Evolutionary conservation across 805 yeast species (phyloP).

Genomic region (Wickerhamomyces xylosicus): DNA sequence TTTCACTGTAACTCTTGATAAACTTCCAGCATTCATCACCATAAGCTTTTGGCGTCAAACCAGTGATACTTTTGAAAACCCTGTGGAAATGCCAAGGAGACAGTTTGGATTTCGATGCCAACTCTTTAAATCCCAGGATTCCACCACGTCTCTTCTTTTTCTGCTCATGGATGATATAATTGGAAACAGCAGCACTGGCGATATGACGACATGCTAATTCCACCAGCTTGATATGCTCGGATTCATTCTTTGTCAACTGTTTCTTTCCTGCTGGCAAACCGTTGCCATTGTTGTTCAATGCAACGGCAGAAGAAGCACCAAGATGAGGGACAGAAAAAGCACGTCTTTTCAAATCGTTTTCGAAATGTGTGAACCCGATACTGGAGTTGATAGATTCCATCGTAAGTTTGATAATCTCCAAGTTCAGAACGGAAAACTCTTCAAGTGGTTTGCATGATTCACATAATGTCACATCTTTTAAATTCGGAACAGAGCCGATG

Average conservation of each 20-base stretch:
- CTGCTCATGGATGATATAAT: conserved; percentile 19
- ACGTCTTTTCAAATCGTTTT: conserved; percentile 16
- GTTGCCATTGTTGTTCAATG: conserved; percentile 1
- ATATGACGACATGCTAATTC: conserved; percentile 78
- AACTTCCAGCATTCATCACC: conserved; percentile 75
- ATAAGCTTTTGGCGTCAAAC: conserved; percentile 79
- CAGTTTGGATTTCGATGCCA: conserved; percentile 74
- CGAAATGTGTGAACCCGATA: conserved; percentile 37
- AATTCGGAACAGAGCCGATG: conserved; percentile 30
- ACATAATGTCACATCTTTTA: conserved; percentile 35
- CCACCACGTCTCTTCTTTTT: conserved; percentile 64
- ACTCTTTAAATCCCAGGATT: conserved; percentile 73
- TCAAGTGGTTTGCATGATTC: conserved; percentile 42
- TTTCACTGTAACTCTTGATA: conserved; percentile 25
- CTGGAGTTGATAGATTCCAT: conserved; percentile 43
- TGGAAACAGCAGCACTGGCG: conserved; percentile 64
- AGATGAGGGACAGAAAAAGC: conserved; percentile 16
- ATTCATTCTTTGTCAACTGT: conserved; percentile 43
- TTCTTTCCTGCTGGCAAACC: conserved; percentile 3
- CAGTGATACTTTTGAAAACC: conserved; percentile 78
- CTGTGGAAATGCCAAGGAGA: conserved; percentile 93
- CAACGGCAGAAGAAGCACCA: conserved; percentile 6
- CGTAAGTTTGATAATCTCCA: conserved; percentile 30
- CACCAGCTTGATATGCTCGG: conserved; percentile 59
- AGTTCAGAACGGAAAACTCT: conserved; percentile 12